Evolutionary conservation across 495 filamentous ascomycete genomes (phyloP).

Genomic region (Aspergillus taichungensis): DNA sequence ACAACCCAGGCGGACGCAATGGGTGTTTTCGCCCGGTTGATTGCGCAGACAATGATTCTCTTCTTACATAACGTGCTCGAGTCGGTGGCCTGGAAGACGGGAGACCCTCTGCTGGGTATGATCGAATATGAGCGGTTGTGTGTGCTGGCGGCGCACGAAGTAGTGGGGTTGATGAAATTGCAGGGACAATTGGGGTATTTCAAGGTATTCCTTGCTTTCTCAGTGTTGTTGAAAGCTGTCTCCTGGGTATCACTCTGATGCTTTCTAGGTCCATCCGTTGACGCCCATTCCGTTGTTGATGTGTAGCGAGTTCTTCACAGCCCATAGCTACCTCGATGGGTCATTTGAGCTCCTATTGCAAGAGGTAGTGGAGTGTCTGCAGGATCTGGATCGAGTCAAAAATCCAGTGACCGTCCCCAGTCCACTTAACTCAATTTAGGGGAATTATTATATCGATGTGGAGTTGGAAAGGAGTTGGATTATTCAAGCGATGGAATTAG

Average conservation of each 20-base stretch:
- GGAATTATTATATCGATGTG: no score
- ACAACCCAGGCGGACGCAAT: slow-evolving; percentile 35
- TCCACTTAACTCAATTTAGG: no score
- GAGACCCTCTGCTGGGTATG: slow-evolving; percentile 14
- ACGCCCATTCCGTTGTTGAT: slow-evolving; percentile 17
- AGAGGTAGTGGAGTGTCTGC: slow-evolving; percentile 13
- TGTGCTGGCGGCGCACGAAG: slow-evolving; percentile 14
- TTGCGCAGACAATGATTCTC: slow-evolving; percentile 36
- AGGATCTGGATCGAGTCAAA: slow-evolving; percentile 15
- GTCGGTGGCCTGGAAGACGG: slow-evolving; percentile 16
- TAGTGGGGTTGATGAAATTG: slow-evolving; percentile 14
- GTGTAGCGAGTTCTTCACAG: slow-evolving; percentile 16
- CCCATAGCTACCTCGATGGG: slow-evolving; percentile 11
- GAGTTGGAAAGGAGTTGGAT: no score
- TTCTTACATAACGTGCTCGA: slow-evolving; percentile 18
- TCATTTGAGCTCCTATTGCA: slow-evolving; percentile 14
- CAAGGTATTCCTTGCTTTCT: slow-evolving; percentile 4
- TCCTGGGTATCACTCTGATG: neutral
- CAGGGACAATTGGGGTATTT: slow-evolving; percentile 16
- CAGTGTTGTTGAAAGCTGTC: neutral
- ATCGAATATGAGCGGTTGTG: slow-evolving; percentile 17
- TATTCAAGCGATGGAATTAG: no score
- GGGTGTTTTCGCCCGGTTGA: slow-evolving; percentile 32
- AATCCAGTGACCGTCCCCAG: slow-evolving; percentile 9
- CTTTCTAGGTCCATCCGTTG: slow-evolving; percentile 13